phyloP scores from a whole-genome alignment of 495 filamentous ascomycete species.

The Penicillium herquei region DNA sequence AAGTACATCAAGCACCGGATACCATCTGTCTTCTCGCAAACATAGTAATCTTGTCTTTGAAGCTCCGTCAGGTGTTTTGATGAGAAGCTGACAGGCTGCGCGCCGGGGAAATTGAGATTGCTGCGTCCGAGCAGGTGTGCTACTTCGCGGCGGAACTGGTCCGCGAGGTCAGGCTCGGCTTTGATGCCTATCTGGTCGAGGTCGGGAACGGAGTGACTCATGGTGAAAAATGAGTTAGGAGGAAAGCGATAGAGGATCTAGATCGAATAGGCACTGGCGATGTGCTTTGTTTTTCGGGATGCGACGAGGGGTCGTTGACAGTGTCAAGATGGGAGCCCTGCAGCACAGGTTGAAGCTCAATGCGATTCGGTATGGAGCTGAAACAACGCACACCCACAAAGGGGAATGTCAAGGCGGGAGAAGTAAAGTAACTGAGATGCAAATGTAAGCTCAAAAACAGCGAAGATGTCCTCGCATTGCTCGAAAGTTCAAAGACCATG shows the following conservation, averaged over 20 bases:
- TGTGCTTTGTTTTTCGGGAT: too few species aligned
- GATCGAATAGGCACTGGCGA: background rate
- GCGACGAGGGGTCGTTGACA: background rate
- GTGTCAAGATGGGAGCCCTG: background rate
- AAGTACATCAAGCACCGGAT: constrained; percentile 93
- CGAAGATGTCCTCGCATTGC: constrained; percentile 5
- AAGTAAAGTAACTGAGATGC: background rate
- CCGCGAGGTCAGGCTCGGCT: constrained; percentile 54
- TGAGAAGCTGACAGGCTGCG: constrained; percentile 91
- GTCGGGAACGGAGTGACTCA: constrained; percentile 48
- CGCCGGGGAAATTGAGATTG: constrained; percentile 74
- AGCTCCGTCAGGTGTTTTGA: constrained; percentile 75
- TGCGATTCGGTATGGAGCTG: background rate
- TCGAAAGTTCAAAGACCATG: constrained; percentile 14
- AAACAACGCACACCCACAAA: background rate
- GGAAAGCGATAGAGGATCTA: background rate
- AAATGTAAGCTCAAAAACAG: constrained; percentile 5
- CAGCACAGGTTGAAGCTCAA: background rate
- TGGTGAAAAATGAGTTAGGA: constrained; percentile 15
- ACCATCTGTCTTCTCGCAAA: constrained; percentile 98
- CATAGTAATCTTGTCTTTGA: constrained; percentile 80
- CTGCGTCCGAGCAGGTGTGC: constrained; percentile 69
- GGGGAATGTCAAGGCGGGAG: too few species aligned
- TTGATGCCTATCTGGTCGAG: constrained; percentile 58
- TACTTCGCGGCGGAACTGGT: constrained; percentile 68